These are phyloP conservation scores for Calonectria pteridis DNA, from an alignment of 2,329 filamentous ascomycete species.

Conservation along the genomic window DNA sequence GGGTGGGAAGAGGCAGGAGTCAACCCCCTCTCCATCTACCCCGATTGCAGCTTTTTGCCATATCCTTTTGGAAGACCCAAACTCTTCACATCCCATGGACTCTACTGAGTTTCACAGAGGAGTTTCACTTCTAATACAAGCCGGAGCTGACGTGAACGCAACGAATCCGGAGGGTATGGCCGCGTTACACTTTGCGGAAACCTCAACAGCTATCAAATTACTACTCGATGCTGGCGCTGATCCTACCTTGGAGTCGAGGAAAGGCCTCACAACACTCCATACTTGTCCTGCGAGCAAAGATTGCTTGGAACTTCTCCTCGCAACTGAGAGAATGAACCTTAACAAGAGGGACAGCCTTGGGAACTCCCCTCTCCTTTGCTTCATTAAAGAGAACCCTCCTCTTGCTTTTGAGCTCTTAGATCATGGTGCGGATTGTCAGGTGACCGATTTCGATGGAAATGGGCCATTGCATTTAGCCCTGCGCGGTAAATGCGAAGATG, in stretches of 20 bases:
- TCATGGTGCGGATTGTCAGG: background rate
- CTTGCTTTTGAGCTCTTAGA: conserved; percentile 1
- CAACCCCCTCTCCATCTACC: background rate
- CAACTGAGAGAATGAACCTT: background rate
- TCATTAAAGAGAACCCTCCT: background rate
- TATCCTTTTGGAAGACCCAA: background rate
- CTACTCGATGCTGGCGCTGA: conserved; percentile 17
- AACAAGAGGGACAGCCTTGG: background rate
- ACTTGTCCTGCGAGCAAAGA: background rate
- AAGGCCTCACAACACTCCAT: conserved; percentile 1
- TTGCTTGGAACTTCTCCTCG: background rate
- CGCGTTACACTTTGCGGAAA: conserved; percentile 1
- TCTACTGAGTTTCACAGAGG: background rate
- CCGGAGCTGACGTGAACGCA: conserved; percentile 13
- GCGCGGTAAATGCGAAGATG: background rate
- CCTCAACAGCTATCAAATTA: background rate
- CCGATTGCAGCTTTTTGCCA: background rate
- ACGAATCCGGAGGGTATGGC: background rate
- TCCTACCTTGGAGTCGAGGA: background rate
- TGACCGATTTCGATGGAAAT: background rate
- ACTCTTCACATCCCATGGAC: background rate
- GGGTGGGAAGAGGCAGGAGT: background rate
- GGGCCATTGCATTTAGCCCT: conserved; percentile 3
- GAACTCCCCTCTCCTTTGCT: background rate
- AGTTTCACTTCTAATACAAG: background rate